phyloP scores from a whole-genome alignment of 495 filamentous ascomycete species.

The Thermochaetoides thermophila region DNA sequence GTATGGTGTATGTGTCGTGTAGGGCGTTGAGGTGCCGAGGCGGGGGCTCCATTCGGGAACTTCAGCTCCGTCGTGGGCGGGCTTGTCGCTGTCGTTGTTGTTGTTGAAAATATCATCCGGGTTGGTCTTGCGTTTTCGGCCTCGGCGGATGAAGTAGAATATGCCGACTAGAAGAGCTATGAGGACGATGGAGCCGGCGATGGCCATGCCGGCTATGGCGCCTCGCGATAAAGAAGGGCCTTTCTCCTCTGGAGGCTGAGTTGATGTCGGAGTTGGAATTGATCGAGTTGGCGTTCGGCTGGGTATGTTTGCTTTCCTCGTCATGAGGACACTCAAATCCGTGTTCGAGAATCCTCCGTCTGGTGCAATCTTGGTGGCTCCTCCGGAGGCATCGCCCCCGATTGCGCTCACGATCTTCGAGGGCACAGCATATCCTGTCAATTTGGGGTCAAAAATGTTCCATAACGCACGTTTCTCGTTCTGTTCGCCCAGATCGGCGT shows the following conservation, averaged over 20 bases:
- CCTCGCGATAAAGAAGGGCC: not conserved
- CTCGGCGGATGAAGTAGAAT: slow-evolving; percentile 6
- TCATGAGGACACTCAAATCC: slow-evolving; percentile 17
- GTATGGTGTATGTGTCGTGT: not conserved
- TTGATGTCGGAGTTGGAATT: not conserved
- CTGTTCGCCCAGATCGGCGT: slow-evolving; percentile 39
- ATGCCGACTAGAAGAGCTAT: slow-evolving; percentile 2
- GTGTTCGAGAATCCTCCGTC: slow-evolving; percentile 20
- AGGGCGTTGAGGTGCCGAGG: not conserved
- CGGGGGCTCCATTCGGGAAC: not conserved
- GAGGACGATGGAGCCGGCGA: slow-evolving; percentile 6
- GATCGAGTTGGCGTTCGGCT: slow-evolving; percentile 11
- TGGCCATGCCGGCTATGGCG: slow-evolving; percentile 18
- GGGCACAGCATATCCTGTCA: slow-evolving; percentile 45
- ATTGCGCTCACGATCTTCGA: slow-evolving; percentile 40
- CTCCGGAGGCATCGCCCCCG: slow-evolving; percentile 45
- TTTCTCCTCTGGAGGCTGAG: not conserved
- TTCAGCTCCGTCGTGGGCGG: not conserved
- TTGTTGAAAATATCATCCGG: too few species aligned
- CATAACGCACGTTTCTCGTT: slow-evolving; percentile 17
- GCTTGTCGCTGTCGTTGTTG: not conserved
- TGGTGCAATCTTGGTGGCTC: slow-evolving; percentile 52
- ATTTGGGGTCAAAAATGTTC: slow-evolving; percentile 15
- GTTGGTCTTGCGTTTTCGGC: not conserved
- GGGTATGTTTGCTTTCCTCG: slow-evolving; percentile 14